These are phyloP conservation scores for Medicago lupulina DNA, from an alignment of 306 rosid species.

Conservation along the genomic window DNA sequence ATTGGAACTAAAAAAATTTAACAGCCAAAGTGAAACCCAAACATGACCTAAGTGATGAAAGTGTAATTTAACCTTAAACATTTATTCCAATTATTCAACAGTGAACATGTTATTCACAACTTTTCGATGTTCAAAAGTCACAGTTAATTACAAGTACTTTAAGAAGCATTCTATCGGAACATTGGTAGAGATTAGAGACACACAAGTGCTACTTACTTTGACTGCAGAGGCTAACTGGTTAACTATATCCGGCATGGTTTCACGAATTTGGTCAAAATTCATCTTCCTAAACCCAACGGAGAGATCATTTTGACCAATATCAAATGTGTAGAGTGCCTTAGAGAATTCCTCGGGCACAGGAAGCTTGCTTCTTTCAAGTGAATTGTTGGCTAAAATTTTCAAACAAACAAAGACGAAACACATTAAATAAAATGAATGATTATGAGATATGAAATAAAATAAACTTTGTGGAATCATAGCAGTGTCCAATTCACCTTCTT, in stretches of 20 bases:
- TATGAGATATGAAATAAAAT: background rate
- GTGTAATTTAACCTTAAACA: background rate
- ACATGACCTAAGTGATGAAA: too few relatives aligned
- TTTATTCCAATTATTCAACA: background rate
- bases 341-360: constrained; percentile 81
- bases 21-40: too few relatives aligned
- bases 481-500: constrained; percentile 57
- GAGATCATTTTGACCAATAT: constrained; percentile 92
- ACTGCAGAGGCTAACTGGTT: constrained; percentile 79
- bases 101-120: background rate
- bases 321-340: constrained; percentile 90
- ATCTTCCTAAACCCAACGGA: constrained; percentile 78
- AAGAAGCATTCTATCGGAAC: constrained; percentile 3
- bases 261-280: constrained; percentile 68
- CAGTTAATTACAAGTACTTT: background rate
- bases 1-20: too few relatives aligned
- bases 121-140: constrained; percentile 2
- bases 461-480: background rate
- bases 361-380: constrained; percentile 60
- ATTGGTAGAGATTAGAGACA: constrained; percentile 5
- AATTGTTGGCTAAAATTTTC: constrained; percentile 57
- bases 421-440: background rate
- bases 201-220: constrained; percentile 55
- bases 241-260: constrained; percentile 72
- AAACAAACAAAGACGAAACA: constrained; percentile 24